Evolutionary conservation across 1,284 basidiomycete species (phyloP), one percentile per base, ranked within the genome.

Genomic region (Ganoderma lingzhi): DNA sequence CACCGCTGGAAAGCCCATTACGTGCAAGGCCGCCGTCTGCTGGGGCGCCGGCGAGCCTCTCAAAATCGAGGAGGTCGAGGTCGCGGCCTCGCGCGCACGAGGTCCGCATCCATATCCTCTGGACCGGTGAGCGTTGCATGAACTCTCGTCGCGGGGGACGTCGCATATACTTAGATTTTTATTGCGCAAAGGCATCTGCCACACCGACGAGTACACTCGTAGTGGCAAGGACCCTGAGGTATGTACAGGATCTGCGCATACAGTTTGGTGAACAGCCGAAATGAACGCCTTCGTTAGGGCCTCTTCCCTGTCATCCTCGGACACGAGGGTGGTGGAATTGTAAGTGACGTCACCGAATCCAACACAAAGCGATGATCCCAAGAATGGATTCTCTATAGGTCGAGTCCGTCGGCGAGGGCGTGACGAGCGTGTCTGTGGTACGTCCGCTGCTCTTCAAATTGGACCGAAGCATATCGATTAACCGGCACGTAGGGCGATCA

Each of bases 121-220:
- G 96, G 84, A 96, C 94, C 63, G 94, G 95, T 92, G 76, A 74
- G 87, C 82, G 53, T 59, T 1, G n/a, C 39, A 32, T 19, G 23
- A 14, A 14, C 4, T 42, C 15, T 23, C 6, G 6, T n/a, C 37
- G 19, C 19, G 56, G n/a, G 2, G 35, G 56, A n/a, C n/a, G 5
- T 39, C 19, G 12, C 48, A 6, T 12, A 53, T 2, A 12, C 37
- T 59, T 12, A 39, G n/a, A 59, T 19, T n/a, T 41, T 39, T 4
- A 42, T 61, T 9, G 41, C 35, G n/a, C 37, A 30, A 8, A 88
- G 96, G 97, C 76, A 93, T 99, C 80, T 99, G 98, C 84, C 97
- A 99, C 83, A 99, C 98, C 80, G 97, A 98, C 79, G 95, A 96
- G 80, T 98, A 97, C 86, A 97, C 96, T 68, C 93, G 97, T 79